Conservation (phyloP, 257 asterid species). For the Lavandula angustifolia region DNA sequence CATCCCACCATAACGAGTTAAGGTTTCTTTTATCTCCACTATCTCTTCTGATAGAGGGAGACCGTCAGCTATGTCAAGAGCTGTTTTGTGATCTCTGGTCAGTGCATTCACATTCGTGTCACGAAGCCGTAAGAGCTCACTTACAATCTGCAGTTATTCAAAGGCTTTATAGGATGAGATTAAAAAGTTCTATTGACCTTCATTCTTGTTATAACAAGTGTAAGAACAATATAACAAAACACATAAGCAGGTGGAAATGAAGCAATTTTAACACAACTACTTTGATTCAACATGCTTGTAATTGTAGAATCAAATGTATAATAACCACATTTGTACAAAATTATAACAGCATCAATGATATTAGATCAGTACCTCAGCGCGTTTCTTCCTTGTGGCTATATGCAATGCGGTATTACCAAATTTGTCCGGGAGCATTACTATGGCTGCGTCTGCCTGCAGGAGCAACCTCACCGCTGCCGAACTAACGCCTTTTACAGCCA, state of each 20-base stretch:
- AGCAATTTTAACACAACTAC: no score
- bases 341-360: neutral
- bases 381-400: constrained; percentile 74
- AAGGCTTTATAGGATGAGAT: neutral
- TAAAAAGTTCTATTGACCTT: no score
- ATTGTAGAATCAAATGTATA: no score
- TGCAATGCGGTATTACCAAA: constrained; percentile 73
- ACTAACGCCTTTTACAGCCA: constrained; percentile 81
- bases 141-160: constrained; percentile 59
- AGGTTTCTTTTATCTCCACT: constrained; percentile 58
- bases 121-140: constrained; percentile 56
- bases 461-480: constrained; percentile 56
- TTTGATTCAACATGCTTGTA: no score
- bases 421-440: constrained; percentile 75
- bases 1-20: constrained; percentile 59
- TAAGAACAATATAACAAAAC: neutral
- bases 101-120: constrained; percentile 73
- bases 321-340: no score
- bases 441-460: constrained; percentile 69
- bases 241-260: neutral
- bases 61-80: constrained; percentile 78
- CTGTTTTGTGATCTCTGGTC: constrained; percentile 68
- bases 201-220: neutral
- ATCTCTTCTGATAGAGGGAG: constrained; percentile 76
- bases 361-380: constrained; percentile 53